Base-by-base conservation (phyloP, 2,329 filamentous ascomycete genomes). In the Botrytis squamosa region DNA sequence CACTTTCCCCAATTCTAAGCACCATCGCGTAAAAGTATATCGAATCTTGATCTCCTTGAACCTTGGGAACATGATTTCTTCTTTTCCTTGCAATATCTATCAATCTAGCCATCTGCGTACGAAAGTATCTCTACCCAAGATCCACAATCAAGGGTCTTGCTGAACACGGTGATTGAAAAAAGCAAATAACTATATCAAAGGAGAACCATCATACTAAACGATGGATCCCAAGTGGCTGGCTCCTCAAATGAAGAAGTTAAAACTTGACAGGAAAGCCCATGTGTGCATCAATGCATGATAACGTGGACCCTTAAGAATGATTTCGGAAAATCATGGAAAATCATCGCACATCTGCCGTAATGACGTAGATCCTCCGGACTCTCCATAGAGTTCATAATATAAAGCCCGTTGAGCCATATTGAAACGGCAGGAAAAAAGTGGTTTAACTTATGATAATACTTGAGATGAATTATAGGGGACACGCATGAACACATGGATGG, bases 211-310 rank as follows among this genome's bases (percentile, higher is more conserved):
- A 25, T 67, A 60, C 42, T 38, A 69, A 57, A 69, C n/a, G 20
- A 68, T 55, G 52, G 33, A 33, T 36, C 22, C 12, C n/a, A 3
- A 68, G 44, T 63, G 65, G 29, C 52, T 62, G 33, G 52, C n/a
- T 60, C 33, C 2, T 9, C 59, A 59, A 60, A 44, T 29, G 62
- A n/a, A 55, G 64, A 40, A 18, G 20, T 7, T 10, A 60, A 18
- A n/a, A 18, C 18, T 68, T 68, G 49, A 72, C 64, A 68, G 70
- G 70, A 68, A 60, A 42, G 29, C 29, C 70, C 70, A 60, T 72
- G 70, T 72, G 70, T 36, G 29, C 57, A 72, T 72, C 70, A 72
- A 72, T 72, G 70, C 70, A 68, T 59, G 67, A 68, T 46, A 67
- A 49, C 42, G 22, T 68, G 49, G 70, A 66, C 60, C 38, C n/a